These are phyloP conservation scores for Globisporangium barbulae DNA, from an alignment of 352 stramenopile species.

Conservation along the genomic window DNA sequence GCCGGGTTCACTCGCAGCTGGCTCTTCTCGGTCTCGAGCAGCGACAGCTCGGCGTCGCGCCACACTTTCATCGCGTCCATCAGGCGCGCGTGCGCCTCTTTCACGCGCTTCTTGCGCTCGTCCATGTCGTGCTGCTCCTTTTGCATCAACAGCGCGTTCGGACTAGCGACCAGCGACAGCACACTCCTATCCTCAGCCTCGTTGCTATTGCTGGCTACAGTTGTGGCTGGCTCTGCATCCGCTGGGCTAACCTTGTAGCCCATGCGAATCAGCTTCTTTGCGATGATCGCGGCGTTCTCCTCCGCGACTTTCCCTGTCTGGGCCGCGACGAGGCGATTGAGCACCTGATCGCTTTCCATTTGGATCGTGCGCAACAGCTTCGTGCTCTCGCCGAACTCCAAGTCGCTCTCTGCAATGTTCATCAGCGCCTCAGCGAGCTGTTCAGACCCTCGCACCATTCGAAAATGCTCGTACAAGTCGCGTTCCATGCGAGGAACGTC, in stretches of 20 bases:
- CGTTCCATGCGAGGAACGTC: conserved; percentile 43
- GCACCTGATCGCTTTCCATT: conserved; percentile 36
- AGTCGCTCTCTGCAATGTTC: conserved; percentile 51
- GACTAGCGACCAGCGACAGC: conserved; percentile 18
- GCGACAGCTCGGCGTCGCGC: conserved; percentile 65
- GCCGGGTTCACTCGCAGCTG: conserved; percentile 40
- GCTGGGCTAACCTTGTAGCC: conserved; percentile 31
- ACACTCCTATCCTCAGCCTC: conserved; percentile 14
- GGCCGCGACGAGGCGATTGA: conserved; percentile 36
- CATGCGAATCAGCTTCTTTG: conserved; percentile 65
- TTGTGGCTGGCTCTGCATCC: conserved; percentile 2
- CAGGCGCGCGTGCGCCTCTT: conserved; percentile 49
- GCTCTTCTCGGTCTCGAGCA: conserved; percentile 44
- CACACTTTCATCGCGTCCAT: conserved; percentile 69
- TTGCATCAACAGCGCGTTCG: conserved; percentile 38
- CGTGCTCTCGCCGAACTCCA: conserved; percentile 56
- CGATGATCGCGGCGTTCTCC: conserved; percentile 36
- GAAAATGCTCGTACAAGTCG: conserved; percentile 77
- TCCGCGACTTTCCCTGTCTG: conserved; percentile 37
- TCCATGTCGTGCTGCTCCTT: conserved; percentile 53
- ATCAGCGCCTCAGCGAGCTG: conserved; percentile 57
- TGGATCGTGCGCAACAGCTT: conserved; percentile 39
- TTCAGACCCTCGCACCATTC: conserved; percentile 56
- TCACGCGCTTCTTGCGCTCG: conserved; percentile 44
- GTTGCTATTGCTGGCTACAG: conserved; percentile 2